Percentiles rank a stretch among this genome's conserved stretches.
These are phyloP conservation scores for Penicillium aurantiogriseum DNA, from an alignment of 2,329 filamentous ascomycete genomes.

Conservation along the genomic window DNA sequence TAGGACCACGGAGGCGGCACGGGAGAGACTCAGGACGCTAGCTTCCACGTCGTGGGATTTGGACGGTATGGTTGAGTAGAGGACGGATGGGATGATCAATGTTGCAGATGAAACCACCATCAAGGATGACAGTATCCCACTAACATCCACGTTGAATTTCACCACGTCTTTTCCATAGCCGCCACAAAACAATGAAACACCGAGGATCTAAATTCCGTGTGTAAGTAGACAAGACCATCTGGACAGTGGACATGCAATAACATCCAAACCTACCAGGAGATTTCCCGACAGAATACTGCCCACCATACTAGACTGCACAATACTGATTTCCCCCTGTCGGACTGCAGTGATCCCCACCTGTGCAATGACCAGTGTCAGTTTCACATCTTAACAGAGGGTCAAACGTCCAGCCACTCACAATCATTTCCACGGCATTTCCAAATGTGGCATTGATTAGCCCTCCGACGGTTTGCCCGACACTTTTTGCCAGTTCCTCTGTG, in stretches of 20 bases:
- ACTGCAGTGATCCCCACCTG: constrained; percentile 66
- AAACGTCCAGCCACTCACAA: constrained; percentile 54
- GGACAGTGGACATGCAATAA: not conserved
- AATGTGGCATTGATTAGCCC: constrained; percentile 59
- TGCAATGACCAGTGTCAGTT: not conserved
- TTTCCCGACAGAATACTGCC: constrained; percentile 84
- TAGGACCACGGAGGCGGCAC: constrained; percentile 54
- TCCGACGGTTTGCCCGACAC: constrained; percentile 55
- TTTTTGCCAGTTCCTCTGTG: constrained; percentile 56
- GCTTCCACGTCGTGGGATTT: constrained; percentile 7
- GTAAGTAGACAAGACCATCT: not conserved
- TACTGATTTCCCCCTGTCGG: constrained; percentile 65
- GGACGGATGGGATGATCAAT: constrained; percentile 66
- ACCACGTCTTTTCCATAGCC: constrained; percentile 71
- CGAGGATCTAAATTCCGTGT: constrained; percentile 58
- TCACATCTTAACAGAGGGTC: not conserved
- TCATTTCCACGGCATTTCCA: constrained; percentile 59
- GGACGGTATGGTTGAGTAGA: constrained; percentile 17
- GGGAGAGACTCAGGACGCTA: constrained; percentile 41
- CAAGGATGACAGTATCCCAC: constrained; percentile 75
- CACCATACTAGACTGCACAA: constrained; percentile 83
- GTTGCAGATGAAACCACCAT: constrained; percentile 72
- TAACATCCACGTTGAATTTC: constrained; percentile 81
- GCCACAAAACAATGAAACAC: constrained; percentile 81
- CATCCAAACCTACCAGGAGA: constrained; percentile 50